phyloP scores from a whole-genome alignment of 306 rosid species.

The Quercus wislizeni region DNA sequence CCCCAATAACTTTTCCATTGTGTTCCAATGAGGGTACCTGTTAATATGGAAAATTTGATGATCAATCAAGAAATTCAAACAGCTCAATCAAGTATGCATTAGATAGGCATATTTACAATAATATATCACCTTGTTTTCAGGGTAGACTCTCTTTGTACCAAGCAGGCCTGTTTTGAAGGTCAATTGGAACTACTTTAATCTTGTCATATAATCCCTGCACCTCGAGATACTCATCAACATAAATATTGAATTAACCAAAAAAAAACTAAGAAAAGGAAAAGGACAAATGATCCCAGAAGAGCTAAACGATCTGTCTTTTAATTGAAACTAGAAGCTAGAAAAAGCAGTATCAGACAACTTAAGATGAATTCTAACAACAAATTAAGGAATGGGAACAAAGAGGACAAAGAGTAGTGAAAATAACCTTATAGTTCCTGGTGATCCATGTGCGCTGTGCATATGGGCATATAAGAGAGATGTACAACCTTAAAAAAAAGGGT shows the following conservation, averaged over 20 bases:
- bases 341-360: not conserved
- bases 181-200: slow-evolving; percentile 61
- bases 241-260: not conserved
- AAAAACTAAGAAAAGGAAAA: not conserved
- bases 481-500: slow-evolving; percentile 38
- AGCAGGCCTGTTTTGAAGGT: slow-evolving; percentile 67
- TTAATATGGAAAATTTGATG: not conserved
- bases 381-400: not conserved
- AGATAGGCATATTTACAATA: not conserved
- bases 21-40: slow-evolving; percentile 92
- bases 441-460: slow-evolving; percentile 90
- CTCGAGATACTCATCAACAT: not conserved
- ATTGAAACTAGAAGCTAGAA: not conserved
- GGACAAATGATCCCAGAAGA: not conserved
- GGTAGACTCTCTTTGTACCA: slow-evolving; percentile 81
- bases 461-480: slow-evolving; percentile 52
- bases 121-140: slow-evolving; percentile 49
- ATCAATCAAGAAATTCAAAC: not conserved
- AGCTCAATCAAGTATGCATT: not conserved
- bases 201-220: slow-evolving; percentile 67
- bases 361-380: not conserved
- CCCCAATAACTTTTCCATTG: slow-evolving; percentile 75
- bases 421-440: slow-evolving; percentile 74
- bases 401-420: not conserved
- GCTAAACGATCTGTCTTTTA: not conserved